Conservation (phyloP, 306 rosid genomes). For the Quercus suber region DNA sequence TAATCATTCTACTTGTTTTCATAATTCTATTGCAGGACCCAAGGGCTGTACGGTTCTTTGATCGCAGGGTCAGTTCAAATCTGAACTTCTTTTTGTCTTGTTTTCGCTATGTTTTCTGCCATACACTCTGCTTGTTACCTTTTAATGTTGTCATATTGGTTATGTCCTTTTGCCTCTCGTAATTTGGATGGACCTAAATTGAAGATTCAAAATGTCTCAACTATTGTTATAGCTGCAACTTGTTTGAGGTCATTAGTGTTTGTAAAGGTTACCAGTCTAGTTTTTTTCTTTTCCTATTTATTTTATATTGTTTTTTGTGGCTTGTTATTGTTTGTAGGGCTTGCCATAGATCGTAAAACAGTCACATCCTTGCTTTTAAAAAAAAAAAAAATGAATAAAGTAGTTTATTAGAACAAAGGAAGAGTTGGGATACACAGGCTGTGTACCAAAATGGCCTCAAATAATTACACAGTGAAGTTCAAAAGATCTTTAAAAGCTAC, state of each 20-base stretch:
- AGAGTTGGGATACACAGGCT: not conserved
- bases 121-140: not conserved
- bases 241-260: not conserved
- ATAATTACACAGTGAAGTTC: too few relatives aligned
- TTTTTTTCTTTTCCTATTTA: not conserved
- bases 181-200: not conserved
- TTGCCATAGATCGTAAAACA: not conserved
- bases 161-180: not conserved
- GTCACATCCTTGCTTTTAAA: not conserved
- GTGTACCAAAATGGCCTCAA: too few relatives aligned
- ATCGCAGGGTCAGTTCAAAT: conserved; percentile 76
- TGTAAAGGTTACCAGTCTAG: not conserved
- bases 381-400: too few relatives aligned
- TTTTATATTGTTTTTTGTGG: not conserved
- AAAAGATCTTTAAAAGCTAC: too few relatives aligned
- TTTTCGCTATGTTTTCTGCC: not conserved
- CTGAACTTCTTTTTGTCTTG: not conserved
- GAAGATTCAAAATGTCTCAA: too few relatives aligned
- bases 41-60: conserved; percentile 87
- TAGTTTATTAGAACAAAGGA: not conserved
- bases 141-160: not conserved
- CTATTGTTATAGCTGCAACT: not conserved
- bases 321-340: not conserved
- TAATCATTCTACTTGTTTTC: conserved; percentile 9
- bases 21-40: conserved; percentile 58